Evolutionary conservation across 768 basidiomycete species (phyloP), one percentile per base, ranked within the genome.

Genomic region (Psilocybe cubensis): DNA sequence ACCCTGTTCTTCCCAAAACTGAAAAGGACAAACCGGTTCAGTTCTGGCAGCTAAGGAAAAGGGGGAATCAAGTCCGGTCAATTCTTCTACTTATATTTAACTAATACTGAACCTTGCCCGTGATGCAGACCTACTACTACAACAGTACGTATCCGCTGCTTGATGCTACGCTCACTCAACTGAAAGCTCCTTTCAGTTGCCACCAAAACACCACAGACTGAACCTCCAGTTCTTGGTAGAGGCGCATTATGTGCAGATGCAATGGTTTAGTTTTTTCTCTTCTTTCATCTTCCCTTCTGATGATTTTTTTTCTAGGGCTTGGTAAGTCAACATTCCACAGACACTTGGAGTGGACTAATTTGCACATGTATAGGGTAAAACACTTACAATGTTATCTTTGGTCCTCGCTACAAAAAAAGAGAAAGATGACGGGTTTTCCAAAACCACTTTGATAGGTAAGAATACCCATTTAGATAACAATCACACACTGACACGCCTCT

Each of bases 201-300:
- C 0, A 95, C 95, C 0, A 89, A 88, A 62, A 88, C 85, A 11
- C 92, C 90, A 18, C 91, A 91, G 68, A 76, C 82, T 52, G 72
- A 74, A 0, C 66, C 77, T 1, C 94, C 94, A 2, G 62, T 63
- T 0, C 82, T 96, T 20, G 93, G 93, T 9, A 77, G 87, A 64
- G 95, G 95, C n/a, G 94, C 92, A 2, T 75, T 96, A 48, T 86
- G 91, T 55, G 94, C 89, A 0, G 95, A 96, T 72, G 90, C 91
- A 38, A 97, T 97, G 95, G 94, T 79, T 52, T 52, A 58, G 35
- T 54, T 17, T 42, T 25, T 27, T 42, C 49, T 35, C 53, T 23
- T 24, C 25, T 27, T 8, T 17, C 0, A 29, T 18, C 18, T 53
- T 12, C 46, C 21, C 45, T 41, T n/a, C 27, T 35, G 35, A 38